Evolutionary conservation across 2,329 filamentous ascomycete species (phyloP).

Genomic region (Tolypocladium amazonense): DNA sequence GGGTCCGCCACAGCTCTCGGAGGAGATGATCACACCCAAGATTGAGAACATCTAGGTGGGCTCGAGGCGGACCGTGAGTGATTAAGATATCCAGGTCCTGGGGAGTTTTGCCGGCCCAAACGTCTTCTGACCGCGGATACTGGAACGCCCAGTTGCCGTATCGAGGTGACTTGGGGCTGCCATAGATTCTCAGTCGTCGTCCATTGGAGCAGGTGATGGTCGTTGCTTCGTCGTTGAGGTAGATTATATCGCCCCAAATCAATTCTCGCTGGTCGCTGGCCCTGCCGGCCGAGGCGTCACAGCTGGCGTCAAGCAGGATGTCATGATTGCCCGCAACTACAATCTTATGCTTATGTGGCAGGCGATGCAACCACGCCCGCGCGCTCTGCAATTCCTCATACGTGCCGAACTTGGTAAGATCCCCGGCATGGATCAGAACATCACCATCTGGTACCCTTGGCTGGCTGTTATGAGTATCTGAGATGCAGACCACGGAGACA

Average conservation of each 20-base stretch:
- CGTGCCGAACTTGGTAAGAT: conserved; percentile 33
- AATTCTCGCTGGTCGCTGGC: conserved; percentile 1
- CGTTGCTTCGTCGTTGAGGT: conserved; percentile 11
- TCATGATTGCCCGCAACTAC: conserved; percentile 36
- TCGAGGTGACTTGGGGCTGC: conserved; percentile 20
- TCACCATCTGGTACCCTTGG: conserved; percentile 29
- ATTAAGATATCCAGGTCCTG: conserved; percentile 23
- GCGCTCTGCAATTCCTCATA: conserved; percentile 25
- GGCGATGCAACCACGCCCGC: conserved; percentile 26
- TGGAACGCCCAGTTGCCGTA: conserved; percentile 31
- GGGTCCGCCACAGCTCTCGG: conserved; percentile 39
- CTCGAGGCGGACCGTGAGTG: conserved; percentile 25
- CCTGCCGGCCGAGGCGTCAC: neutral
- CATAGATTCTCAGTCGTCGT: conserved; percentile 6
- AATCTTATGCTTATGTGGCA: conserved; percentile 29
- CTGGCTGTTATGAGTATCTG: conserved; percentile 32
- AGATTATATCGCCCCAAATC: conserved; percentile 13
- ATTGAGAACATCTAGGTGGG: conserved; percentile 23
- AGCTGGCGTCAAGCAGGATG: conserved; percentile 14
- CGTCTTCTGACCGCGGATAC: conserved; percentile 19
- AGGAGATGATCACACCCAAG: conserved; percentile 22
- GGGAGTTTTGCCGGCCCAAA: conserved; percentile 14
- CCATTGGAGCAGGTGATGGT: neutral
- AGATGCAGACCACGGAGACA: conserved; percentile 28
- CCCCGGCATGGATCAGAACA: conserved; percentile 36